Conservation (phyloP, 2,329 filamentous ascomycete genomes). For the Aspergillus glaucus region DNA sequence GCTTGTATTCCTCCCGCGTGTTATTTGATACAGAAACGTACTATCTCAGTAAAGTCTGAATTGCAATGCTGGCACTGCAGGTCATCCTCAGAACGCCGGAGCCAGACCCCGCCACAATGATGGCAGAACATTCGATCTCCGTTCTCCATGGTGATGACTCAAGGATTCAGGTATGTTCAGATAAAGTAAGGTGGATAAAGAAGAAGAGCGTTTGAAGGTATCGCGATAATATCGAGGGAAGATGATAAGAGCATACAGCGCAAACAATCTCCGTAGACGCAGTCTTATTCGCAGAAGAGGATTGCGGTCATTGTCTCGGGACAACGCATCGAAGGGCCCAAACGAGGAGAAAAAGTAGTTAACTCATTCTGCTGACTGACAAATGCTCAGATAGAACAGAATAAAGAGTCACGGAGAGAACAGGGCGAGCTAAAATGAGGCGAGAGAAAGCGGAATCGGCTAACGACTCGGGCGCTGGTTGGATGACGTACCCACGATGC, state of each 20-base stretch:
- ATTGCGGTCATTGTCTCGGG: background rate
- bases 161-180: background rate
- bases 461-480: too few relatives aligned
- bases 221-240: background rate
- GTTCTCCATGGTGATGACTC: slow-evolving; percentile 26
- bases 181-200: background rate
- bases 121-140: slow-evolving; percentile 80
- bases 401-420: background rate
- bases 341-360: too few relatives aligned
- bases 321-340: background rate
- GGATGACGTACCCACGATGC: too few relatives aligned
- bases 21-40: slow-evolving; percentile 41
- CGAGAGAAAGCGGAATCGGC: background rate
- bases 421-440: background rate
- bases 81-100: slow-evolving; percentile 56
- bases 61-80: slow-evolving; percentile 71
- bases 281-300: background rate
- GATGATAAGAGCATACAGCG: too few relatives aligned
- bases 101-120: slow-evolving; percentile 74
- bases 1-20: background rate
- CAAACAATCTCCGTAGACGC: too few relatives aligned
- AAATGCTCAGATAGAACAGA: background rate
- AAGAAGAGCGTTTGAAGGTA: background rate
- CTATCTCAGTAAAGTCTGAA: slow-evolving; percentile 79
- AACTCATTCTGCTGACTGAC: background rate